Evolutionary conservation across 2,329 filamentous ascomycete genomes (phyloP), one percentile per base, ranked within the genome.

Genomic region (Pyricularia grisea): DNA sequence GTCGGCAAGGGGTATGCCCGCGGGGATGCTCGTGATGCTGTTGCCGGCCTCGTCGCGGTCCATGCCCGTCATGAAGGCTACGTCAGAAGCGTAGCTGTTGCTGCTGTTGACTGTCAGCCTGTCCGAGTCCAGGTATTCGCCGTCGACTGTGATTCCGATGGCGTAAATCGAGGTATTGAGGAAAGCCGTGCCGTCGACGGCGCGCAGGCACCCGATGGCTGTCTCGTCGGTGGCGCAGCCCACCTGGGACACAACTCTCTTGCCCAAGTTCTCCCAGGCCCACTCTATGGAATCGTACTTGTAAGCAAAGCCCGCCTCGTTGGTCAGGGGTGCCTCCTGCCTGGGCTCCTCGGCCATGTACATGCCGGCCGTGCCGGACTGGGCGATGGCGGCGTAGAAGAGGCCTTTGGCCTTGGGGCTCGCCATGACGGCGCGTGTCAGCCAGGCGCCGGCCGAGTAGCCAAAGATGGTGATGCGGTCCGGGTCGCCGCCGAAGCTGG

Each of bases 11-110:
- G 60, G 23, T 17, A 42, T 17, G 64, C 12, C 63, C 7, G 42
- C 5, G 50, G 30, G 20, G 67, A 20, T 10, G 6, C 11, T n/a
- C 2, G n/a, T 4, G 27, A 60, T 17, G 28, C 63, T 31, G 61
- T 75, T 72, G 65, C 74, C 74, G 20, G 70, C 66, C 69, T 76
- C 76, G 72, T 77, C 75, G 31, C 79, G 76, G 73, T 78, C 80
- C 63, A 75, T 72, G 71, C 79, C 80, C 6, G 77, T 75, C 71
- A 81, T 74, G 63, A 80, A 73, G 20, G 74, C 73, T 11, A 81
- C 74, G 68, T 73, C 71, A 25, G 72, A 66, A 1, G 74, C 70
- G 60, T 71, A 71, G 36, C 72, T 72, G 27, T 73, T 70, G 63
- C 10, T 60, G 60, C 33, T 72, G 71, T 76, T 75, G 68, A 79